phyloP scores from a whole-genome alignment of 1,284 basidiomycete genomes.

The Mycena sp. region DNA sequence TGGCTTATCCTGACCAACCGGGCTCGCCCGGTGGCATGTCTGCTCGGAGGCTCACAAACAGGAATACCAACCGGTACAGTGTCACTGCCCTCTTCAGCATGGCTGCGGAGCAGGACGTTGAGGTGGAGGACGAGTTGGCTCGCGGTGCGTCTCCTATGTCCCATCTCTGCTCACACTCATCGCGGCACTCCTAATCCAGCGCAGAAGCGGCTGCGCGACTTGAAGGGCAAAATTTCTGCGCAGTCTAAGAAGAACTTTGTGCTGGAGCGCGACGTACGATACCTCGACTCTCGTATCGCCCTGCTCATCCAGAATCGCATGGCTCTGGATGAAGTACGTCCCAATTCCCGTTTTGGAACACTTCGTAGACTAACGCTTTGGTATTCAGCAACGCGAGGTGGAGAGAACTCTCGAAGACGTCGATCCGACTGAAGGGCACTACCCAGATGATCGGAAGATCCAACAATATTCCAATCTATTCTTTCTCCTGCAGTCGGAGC shows the following conservation, averaged over 20 bases:
- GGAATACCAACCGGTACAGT: constrained; percentile 96
- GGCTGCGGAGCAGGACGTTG: constrained; percentile 98
- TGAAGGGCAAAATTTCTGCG: constrained; percentile 97
- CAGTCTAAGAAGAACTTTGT: constrained; percentile 99
- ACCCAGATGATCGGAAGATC: constrained; percentile 92
- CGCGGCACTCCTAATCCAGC: constrained; percentile 56
- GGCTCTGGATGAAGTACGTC: constrained; percentile 91
- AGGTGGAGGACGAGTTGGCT: constrained; percentile 97
- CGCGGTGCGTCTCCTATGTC: constrained; percentile 68
- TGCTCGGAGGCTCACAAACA: constrained; percentile 80
- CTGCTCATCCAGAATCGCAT: constrained; percentile 98
- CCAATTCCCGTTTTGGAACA: neutral
- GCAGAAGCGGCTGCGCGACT: constrained; percentile 93
- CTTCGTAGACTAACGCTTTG: constrained; percentile 11
- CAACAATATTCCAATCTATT: constrained; percentile 99
- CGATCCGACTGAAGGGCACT: constrained; percentile 88
- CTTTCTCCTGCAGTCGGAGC: constrained; percentile 98
- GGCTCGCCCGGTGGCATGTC: constrained; percentile 72
- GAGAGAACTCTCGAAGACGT: constrained; percentile 95
- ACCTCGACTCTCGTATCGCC: constrained; percentile 97
- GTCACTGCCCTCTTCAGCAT: constrained; percentile 97
- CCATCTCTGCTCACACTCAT: neutral
- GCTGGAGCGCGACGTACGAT: constrained; percentile 96
- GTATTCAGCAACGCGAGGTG: constrained; percentile 86
- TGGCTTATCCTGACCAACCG: constrained; percentile 72